These are phyloP conservation scores for Lepidium sativum DNA, from an alignment of 345 rosid species.

Conservation along the genomic window DNA sequence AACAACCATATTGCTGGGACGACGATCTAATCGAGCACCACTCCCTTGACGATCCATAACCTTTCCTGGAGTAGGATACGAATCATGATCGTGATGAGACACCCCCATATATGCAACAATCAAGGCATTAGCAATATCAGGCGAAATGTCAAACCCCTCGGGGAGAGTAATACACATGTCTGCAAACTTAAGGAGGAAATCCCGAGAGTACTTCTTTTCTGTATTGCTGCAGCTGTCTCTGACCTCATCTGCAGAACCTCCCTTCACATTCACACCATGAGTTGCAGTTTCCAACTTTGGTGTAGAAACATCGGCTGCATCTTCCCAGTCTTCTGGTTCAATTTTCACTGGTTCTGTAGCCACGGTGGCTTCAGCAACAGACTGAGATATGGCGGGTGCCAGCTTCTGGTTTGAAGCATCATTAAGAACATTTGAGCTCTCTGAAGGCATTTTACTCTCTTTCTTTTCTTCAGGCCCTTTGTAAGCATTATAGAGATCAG, in stretches of 20 bases:
- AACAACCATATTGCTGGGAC: conserved; percentile 47
- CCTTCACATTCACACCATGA: conserved; percentile 16
- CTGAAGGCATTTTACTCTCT: conserved; percentile 44
- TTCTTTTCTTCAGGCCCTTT: conserved; percentile 86
- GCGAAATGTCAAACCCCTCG: conserved; percentile 39
- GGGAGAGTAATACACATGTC: conserved; percentile 68
- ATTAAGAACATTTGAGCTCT: conserved; percentile 19
- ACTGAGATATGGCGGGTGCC: conserved; percentile 23
- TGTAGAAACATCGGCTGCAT: conserved; percentile 81
- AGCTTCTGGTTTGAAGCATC: conserved; percentile 31
- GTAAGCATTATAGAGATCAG: conserved; percentile 85
- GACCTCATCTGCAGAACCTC: conserved; percentile 26
- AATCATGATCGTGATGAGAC: conserved; percentile 51
- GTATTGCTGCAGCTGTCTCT: conserved; percentile 33
- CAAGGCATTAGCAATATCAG: conserved; percentile 46
- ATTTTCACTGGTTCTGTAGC: conserved; percentile 36
- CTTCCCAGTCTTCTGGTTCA: conserved; percentile 97
- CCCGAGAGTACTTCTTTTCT: conserved; percentile 82
- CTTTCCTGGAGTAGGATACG: conserved; percentile 54
- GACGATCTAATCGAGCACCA: conserved; percentile 63
- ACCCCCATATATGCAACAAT: conserved; percentile 26
- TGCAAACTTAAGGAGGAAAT: conserved; percentile 76
- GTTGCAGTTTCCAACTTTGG: conserved; percentile 59
- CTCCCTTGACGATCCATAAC: conserved; percentile 48
- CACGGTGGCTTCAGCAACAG: conserved; percentile 25